Percentiles rank a stretch among this genome's conserved stretches.
Conservation (phyloP, 108 stramenopile genomes). For the Cyclotella cryptica region DNA sequence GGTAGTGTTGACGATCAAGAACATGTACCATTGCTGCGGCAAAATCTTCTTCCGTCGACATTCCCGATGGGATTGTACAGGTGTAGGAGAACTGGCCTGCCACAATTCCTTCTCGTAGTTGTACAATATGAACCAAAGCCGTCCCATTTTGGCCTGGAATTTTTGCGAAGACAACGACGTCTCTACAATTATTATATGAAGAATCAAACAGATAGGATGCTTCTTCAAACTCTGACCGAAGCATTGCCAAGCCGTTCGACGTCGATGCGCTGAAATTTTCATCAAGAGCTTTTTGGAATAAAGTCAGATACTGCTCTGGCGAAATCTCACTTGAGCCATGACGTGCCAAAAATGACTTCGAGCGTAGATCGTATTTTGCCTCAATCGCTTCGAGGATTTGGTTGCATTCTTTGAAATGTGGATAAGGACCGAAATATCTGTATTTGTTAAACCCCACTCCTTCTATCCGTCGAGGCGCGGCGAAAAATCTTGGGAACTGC, state of each 20-base stretch:
- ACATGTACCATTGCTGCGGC: slow-evolving; percentile 51
- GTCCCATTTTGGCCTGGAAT: not conserved
- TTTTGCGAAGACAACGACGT: not conserved
- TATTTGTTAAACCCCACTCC: slow-evolving; percentile 28
- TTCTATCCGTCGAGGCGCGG: slow-evolving; percentile 45
- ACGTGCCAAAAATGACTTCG: not conserved
- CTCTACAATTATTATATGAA: not conserved
- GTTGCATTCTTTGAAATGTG: slow-evolving; percentile 56
- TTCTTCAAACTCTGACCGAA: not conserved
- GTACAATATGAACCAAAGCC: not conserved
- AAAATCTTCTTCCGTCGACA: slow-evolving; percentile 54
- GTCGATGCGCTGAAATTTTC: not conserved
- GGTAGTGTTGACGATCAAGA: slow-evolving; percentile 61
- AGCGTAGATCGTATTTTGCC: not conserved
- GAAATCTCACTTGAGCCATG: not conserved
- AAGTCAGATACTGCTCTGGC: not conserved
- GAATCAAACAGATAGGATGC: not conserved
- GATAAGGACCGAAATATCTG: slow-evolving; percentile 78
- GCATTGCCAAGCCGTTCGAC: not conserved
- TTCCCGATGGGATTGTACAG: not conserved
- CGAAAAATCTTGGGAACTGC: slow-evolving; percentile 52
- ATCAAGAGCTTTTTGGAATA: not conserved
- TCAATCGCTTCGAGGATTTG: slow-evolving; percentile 44
- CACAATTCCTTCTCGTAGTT: not conserved
- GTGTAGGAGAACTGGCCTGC: not conserved